Base-by-base conservation (phyloP, 1,139 yeast species). In the Scheffersomyces segobiensis region DNA sequence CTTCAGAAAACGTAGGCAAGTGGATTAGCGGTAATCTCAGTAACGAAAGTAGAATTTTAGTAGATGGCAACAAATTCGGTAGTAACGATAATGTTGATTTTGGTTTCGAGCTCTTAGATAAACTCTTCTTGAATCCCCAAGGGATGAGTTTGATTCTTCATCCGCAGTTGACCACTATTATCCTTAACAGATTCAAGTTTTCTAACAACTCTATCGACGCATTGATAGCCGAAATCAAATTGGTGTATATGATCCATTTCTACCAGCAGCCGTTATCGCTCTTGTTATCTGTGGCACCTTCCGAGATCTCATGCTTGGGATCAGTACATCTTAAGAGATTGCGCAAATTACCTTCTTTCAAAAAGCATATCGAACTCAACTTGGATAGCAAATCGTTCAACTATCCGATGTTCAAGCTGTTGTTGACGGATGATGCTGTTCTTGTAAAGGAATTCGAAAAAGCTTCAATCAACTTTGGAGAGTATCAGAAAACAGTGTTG, bases 171-270 rank as follows among this genome's bases (percentile, higher is more conserved):
- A 67, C 81, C n/a, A 71, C 79, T 39, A 71, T 78, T 10, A 66
- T 81, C 18, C 66, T 77, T 52, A 70, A 71, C 46, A 65, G 84
- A 52, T 79, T 80, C 60, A 73, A 74, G 55, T 72, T 74, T 72
- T 80, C 81, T 42, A 79, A 79, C 61, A 79, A 79, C 60, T 80
- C 84, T 24, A 80, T 87, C 53, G 89, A 88, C 64, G 78, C 83
- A 18, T 74, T 84, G 55, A 73, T 83, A 8, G 72, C 84, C 18
- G 81, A 84, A 53, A 73, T 91, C 62, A 87, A 87, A 64, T 78
- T 89, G 60, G 75, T 87, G 32, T 80, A 87, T 65, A 87, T 91
- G 91, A 81, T 87, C 5, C 89, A 88, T 66, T 90, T 85, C 69
- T 89, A 84, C 67, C 87, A 85, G 59, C 88, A 87, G 73, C 92